Percentiles rank a stretch among this genome's conserved stretches.
phyloP scores from a whole-genome alignment of 805 yeast species.

The Nakazawaea populi region DNA sequence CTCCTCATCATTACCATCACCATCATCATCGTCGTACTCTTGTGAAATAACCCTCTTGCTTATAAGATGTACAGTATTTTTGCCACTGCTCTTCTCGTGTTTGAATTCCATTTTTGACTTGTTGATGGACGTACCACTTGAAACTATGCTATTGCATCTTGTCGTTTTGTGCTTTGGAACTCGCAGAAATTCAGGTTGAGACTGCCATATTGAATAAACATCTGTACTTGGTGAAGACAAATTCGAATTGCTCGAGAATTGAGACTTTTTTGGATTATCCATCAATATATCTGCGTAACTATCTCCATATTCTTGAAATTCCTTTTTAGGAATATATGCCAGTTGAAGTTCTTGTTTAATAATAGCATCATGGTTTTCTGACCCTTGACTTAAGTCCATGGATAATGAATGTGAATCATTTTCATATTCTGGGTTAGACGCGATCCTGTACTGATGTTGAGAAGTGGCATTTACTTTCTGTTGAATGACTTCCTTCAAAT shows the following conservation, averaged over 20 bases:
- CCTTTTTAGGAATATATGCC: background rate
- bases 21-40: conserved; percentile 1
- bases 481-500: background rate
- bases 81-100: conserved; percentile 11
- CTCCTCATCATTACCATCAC: background rate
- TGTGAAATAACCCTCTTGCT: conserved; percentile 3
- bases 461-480: background rate
- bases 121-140: background rate
- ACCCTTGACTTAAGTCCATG: background rate
- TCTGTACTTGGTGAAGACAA: conserved; percentile 23
- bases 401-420: background rate
- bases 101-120: conserved; percentile 11
- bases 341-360: conserved; percentile 29
- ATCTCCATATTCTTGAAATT: conserved; percentile 3
- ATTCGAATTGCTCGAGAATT: background rate
- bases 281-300: conserved; percentile 21
- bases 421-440: background rate
- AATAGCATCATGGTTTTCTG: background rate
- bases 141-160: background rate
- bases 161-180: conserved; percentile 9
- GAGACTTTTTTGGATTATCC: background rate
- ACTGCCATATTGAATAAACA: conserved; percentile 27
- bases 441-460: background rate
- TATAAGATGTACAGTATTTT: conserved; percentile 13
- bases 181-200: conserved; percentile 21